A percentile compares a stretch with the other conserved stretches of the same genome.
Evolutionary conservation across 2,329 filamentous ascomycete genomes (phyloP).

Genomic region (Epichloe festucae): DNA sequence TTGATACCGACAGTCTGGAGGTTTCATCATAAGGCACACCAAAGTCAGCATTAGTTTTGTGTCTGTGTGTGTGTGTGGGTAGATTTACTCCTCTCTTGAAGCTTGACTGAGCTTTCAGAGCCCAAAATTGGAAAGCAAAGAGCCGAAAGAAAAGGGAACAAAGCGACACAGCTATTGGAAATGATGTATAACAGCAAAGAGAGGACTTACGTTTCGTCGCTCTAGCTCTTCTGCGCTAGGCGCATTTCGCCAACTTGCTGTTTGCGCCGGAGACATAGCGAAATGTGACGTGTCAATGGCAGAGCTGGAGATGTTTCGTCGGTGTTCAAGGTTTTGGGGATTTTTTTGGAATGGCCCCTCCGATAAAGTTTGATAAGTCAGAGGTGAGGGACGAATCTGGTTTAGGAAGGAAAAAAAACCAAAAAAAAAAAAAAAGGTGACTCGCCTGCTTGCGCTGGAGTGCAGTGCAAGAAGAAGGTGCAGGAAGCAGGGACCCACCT

Average conservation of each 20-base stretch:
- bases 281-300: neutral
- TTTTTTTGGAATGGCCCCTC: slow-evolving; percentile 5
- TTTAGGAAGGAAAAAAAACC: slow-evolving; percentile 1
- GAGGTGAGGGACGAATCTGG: neutral
- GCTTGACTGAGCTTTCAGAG: neutral
- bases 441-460: neutral
- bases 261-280: slow-evolving; percentile 21
- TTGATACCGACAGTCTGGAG: slow-evolving; percentile 74
- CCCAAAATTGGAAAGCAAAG: neutral
- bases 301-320: neutral
- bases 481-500: neutral
- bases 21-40: neutral
- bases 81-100: neutral
- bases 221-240: slow-evolving; percentile 44
- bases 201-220: slow-evolving; percentile 41
- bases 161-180: neutral
- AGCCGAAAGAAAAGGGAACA: neutral
- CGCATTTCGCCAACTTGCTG: slow-evolving; percentile 21
- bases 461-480: neutral
- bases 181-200: neutral
- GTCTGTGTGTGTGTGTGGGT: no score
- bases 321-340: neutral
- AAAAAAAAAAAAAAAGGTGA: neutral
- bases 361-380: neutral
- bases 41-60: neutral